Evolutionary conservation across 148 eudicot species (phyloP), one percentile per base, ranked within the genome.

Genomic region (Camellia sinensis): DNA sequence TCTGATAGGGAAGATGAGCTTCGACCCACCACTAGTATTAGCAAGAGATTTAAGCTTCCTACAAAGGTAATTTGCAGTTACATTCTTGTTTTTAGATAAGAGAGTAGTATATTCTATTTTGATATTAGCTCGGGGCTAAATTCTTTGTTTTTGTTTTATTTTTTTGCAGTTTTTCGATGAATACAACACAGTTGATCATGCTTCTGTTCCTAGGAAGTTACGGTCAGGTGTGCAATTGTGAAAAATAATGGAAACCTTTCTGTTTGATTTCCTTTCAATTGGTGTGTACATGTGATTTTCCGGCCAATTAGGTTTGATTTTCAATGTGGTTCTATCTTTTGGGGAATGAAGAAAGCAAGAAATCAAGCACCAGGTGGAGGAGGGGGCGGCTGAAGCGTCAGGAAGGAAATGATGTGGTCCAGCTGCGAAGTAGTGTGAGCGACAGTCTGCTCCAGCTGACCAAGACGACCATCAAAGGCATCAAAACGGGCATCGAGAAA

Each of bases 131-230:
- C 12, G 72, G 46, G 7, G 44, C 50, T 17, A 60, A 56, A 5
- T 15, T 15, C 11, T 62, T 40, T 18, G 37, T 4, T 11, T 46
- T 5, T n/a, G 54, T 44, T 1, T 53, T 63, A 0, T 61, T 1
- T 77, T 67, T 67, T 71, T 43, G 71, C 86, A 93, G 98, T 78
- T 88, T 87, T 82, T 84, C 59, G 85, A 86, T 64, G 91, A 82
- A 43, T 82, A 83, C 66, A 78, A 76, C 75, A 74, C 83, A 17
- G 90, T 85, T 81, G 80, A 83, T 80, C 82, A 86, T 81, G 74
- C 88, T 64, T 80, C 87, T 2, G 84, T 88, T 83, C 92, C 93
- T 76, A 80, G 94, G 78, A 94, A 92, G 85, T 84, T 85, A 78
- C 90, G 98, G 61, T 94, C 98, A 83, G 98, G 90, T 89, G n/a